phyloP scores from a whole-genome alignment of 768 basidiomycete species.

The Amanita rubescens region DNA sequence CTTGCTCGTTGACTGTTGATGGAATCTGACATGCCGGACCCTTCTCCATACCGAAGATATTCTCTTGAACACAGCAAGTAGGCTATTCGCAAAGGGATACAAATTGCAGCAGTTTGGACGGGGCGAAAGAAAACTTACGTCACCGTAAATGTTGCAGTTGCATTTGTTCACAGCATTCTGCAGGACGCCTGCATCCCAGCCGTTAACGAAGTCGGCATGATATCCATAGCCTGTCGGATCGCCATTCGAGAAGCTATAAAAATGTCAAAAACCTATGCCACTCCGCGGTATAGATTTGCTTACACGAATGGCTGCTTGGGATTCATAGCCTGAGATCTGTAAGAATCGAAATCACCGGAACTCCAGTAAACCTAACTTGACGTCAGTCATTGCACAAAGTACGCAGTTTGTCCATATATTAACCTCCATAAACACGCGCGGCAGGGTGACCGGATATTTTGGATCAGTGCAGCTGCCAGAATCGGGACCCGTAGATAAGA shows the following conservation, averaged over 20 bases:
- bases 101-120: slow-evolving; percentile 5
- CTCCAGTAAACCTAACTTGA: slow-evolving; percentile 37
- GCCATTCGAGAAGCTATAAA: slow-evolving; percentile 38
- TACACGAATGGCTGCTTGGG: slow-evolving; percentile 47
- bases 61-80: slow-evolving; percentile 37
- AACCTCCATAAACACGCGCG: slow-evolving; percentile 49
- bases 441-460: slow-evolving; percentile 36
- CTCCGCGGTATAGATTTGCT: slow-evolving; percentile 8
- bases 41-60: slow-evolving; percentile 36
- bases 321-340: slow-evolving; percentile 37
- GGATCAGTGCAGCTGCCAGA: slow-evolving; percentile 41
- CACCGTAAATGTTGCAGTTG: slow-evolving; percentile 37
- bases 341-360: slow-evolving; percentile 26
- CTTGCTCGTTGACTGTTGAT: slow-evolving; percentile 37
- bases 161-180: slow-evolving; percentile 49
- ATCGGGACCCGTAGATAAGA: slow-evolving; percentile 39
- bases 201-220: slow-evolving; percentile 52
- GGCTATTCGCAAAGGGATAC: slow-evolving; percentile 17
- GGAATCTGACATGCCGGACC: slow-evolving; percentile 39
- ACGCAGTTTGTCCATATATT: neutral
- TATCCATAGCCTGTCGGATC: slow-evolving; percentile 60
- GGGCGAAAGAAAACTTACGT: slow-evolving; percentile 21
- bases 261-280: neutral
- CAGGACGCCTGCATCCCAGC: slow-evolving; percentile 53
- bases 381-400: neutral